Conservation (phyloP, 2,329 filamentous ascomycete genomes). For the Esteya vermicola region DNA sequence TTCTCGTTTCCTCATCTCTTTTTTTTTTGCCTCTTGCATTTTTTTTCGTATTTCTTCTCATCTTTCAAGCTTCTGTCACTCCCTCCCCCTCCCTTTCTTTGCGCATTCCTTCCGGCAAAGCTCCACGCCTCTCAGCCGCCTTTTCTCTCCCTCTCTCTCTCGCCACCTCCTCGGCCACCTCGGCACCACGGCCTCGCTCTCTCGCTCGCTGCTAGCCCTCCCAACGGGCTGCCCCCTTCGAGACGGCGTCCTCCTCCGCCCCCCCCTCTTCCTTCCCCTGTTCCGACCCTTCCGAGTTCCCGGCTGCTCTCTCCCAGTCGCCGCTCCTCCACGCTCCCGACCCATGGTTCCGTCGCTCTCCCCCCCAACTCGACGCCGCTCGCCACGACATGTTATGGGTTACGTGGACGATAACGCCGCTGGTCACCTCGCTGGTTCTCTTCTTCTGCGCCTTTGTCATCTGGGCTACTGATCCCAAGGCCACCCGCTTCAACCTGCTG, state of each 20-base stretch:
- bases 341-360: constrained; percentile 11
- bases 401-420: constrained; percentile 27
- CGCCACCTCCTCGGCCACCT: background rate
- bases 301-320: constrained; percentile 3
- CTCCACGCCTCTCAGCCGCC: background rate
- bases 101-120: background rate
- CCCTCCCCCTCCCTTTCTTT: background rate
- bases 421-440: constrained; percentile 29
- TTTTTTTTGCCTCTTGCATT: no score
- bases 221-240: background rate
- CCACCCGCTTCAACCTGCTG: constrained; percentile 25
- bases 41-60: no score
- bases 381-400: constrained; percentile 33
- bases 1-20: background rate
- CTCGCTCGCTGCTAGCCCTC: background rate
- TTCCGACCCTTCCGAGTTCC: background rate
- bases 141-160: background rate
- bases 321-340: background rate
- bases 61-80: no score
- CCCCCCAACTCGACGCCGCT: constrained; percentile 8
- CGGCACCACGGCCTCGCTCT: background rate
- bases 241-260: constrained; percentile 3
- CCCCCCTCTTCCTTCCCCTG: constrained; percentile 2
- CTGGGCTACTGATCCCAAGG: constrained; percentile 30
- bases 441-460: constrained; percentile 26